phyloP scores from a whole-genome alignment of 352 stramenopile species.

The Globisporangium ultimum region DNA sequence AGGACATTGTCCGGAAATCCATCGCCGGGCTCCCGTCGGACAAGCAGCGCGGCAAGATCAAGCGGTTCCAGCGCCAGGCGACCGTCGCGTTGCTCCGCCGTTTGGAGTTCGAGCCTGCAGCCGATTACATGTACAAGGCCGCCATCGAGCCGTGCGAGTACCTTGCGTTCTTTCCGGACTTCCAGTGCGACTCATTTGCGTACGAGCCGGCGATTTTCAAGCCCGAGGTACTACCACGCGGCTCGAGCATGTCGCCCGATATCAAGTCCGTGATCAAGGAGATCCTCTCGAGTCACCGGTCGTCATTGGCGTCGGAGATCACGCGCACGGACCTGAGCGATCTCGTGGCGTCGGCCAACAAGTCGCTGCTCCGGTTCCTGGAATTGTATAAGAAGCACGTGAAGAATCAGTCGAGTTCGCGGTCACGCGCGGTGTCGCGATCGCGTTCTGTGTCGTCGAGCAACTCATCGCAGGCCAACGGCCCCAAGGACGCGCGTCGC shows the following conservation, averaged over 20 bases:
- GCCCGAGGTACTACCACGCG: conserved; percentile 76
- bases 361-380: conserved; percentile 79
- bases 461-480: conserved; percentile 11
- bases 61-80: conserved; percentile 84
- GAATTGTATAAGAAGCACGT: conserved; percentile 81
- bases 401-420: conserved; percentile 58
- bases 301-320: conserved; percentile 55
- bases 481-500: conserved; percentile 67
- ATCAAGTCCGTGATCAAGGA: conserved; percentile 79
- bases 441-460: conserved; percentile 31
- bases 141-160: conserved; percentile 84
- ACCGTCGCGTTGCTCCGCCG: conserved; percentile 72
- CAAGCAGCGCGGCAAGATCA: conserved; percentile 87
- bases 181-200: conserved; percentile 75
- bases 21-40: conserved; percentile 66
- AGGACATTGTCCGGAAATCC: conserved; percentile 82
- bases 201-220: conserved; percentile 84
- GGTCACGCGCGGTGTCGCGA: conserved; percentile 32
- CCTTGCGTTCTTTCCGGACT: conserved; percentile 84
- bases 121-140: conserved; percentile 85
- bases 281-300: conserved; percentile 43
- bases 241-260: conserved; percentile 64
- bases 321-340: conserved; percentile 50
- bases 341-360: conserved; percentile 54
- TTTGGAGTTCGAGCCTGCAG: conserved; percentile 73